Evolutionary conservation across 2,329 filamentous ascomycete species (phyloP).

Genomic region (Diaporthe humulicola): DNA sequence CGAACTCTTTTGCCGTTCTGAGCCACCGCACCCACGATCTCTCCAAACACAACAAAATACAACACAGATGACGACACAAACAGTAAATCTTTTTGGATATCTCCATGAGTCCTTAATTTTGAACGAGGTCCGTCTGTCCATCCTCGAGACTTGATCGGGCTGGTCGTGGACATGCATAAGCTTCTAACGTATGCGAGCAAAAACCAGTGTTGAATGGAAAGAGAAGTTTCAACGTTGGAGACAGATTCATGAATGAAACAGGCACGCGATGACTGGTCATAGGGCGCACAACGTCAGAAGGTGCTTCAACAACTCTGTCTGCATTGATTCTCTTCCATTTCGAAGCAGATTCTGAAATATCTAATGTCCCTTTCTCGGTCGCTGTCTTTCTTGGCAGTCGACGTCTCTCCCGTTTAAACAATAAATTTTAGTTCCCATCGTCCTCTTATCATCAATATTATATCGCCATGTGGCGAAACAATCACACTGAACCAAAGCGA

Average conservation of each 20-base stretch:
- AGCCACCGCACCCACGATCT: neutral
- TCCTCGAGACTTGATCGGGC: neutral
- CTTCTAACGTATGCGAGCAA: too few relatives aligned
- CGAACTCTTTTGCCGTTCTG: constrained; percentile 12
- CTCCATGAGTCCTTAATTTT: neutral
- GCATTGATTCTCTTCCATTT: neutral
- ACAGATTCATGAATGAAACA: neutral
- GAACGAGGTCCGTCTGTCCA: neutral
- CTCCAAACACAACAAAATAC: neutral
- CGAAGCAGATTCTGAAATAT: neutral
- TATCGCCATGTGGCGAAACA: neutral
- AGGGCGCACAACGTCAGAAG: too few relatives aligned
- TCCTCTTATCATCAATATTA: neutral
- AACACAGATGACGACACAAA: neutral
- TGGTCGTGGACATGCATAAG: neutral
- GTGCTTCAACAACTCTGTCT: too few relatives aligned
- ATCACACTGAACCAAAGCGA: neutral
- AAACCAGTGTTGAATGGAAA: neutral
- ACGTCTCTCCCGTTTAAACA: neutral
- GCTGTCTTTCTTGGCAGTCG: neutral
- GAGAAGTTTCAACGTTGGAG: neutral
- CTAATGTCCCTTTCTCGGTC: neutral
- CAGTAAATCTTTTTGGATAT: neutral
- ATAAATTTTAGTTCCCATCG: neutral
- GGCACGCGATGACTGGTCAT: too few relatives aligned